phyloP scores from a whole-genome alignment of 305 asterid species.

The Fraxinus baroniana region DNA sequence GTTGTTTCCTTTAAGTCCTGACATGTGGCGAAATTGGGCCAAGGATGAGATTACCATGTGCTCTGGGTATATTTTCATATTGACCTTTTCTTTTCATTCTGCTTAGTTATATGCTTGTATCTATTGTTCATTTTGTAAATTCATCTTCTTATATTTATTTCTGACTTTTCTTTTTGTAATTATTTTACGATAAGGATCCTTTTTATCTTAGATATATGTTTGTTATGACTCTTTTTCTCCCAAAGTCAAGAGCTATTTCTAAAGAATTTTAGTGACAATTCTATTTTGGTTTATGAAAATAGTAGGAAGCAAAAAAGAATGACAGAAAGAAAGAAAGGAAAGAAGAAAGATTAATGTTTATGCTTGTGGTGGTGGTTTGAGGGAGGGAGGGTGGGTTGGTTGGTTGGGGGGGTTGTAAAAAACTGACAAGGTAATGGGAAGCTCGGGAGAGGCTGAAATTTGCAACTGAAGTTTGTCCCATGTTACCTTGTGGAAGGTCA shows the following conservation, averaged over 20 bases:
- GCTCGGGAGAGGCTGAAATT: neutral
- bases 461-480: neutral
- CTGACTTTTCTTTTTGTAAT: neutral
- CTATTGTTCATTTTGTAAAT: neutral
- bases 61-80: conserved; percentile 51
- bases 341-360: neutral
- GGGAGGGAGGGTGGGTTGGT: too few relatives aligned
- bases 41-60: conserved; percentile 69
- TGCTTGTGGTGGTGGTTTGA: neutral
- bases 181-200: too few relatives aligned
- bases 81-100: neutral
- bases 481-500: neutral
- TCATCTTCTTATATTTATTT: neutral
- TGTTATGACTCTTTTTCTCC: neutral
- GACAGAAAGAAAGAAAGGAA: neutral
- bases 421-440: neutral
- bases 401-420: neutral
- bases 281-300: neutral
- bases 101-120: neutral
- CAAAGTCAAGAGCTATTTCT: neutral
- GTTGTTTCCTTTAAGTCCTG: conserved; percentile 73
- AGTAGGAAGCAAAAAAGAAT: neutral
- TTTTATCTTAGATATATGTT: neutral
- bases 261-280: neutral
- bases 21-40: conserved; percentile 95